phyloP scores from a whole-genome alignment of 345 rosid genomes.

The Leavenworthia alabamica region DNA sequence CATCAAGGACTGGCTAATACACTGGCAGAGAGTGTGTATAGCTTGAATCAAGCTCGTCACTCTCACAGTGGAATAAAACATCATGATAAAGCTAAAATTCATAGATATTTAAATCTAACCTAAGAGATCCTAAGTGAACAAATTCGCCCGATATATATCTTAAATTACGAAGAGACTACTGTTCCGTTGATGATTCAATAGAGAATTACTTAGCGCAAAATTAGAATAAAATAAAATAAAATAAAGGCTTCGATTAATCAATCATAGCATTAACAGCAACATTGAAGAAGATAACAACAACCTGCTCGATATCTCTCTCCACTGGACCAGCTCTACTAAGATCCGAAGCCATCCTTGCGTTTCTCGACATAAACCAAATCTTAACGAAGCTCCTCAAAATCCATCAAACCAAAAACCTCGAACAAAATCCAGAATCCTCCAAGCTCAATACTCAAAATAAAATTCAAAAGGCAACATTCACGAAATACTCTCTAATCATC shows the following conservation, averaged over 20 bases:
- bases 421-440: constrained; percentile 29
- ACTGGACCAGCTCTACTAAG: constrained; percentile 75
- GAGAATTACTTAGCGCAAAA: no score
- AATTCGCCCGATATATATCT: neutral
- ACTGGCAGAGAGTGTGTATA: neutral
- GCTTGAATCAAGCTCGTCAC: neutral
- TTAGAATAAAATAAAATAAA: no score
- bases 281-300: constrained; percentile 22
- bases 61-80: neutral
- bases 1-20: neutral
- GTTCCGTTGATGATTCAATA: neutral
- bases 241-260: neutral
- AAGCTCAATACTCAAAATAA: neutral
- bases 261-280: neutral
- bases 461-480: constrained; percentile 11
- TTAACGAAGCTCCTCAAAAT: constrained; percentile 35
- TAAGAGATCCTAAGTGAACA: neutral
- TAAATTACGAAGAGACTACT: neutral
- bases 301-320: constrained; percentile 97
- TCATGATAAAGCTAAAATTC: neutral
- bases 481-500: constrained; percentile 5
- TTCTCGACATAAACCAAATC: constrained; percentile 39
- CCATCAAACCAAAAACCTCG: constrained; percentile 34
- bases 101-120: constrained; percentile 5
- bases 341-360: constrained; percentile 87